phyloP scores from a whole-genome alignment of 768 basidiomycete species.

The Holtermannia corniformis region DNA sequence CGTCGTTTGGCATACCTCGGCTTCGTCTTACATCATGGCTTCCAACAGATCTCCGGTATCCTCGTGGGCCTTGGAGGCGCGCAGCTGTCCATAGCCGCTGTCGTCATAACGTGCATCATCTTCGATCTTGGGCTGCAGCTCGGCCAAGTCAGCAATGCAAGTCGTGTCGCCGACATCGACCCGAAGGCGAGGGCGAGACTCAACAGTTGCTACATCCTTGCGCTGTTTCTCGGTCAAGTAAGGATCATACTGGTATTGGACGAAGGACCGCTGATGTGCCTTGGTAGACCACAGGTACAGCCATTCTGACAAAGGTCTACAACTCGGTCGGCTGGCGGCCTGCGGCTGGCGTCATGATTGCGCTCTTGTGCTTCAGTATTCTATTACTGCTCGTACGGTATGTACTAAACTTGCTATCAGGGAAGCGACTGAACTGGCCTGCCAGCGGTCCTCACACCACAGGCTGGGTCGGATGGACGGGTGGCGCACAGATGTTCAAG shows the following conservation, averaged over 20 bases:
- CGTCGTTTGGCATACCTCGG: neutral
- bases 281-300: conserved; percentile 58
- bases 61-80: conserved; percentile 59
- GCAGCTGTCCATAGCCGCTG: conserved; percentile 59
- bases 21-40: neutral
- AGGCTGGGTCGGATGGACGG: conserved; percentile 45
- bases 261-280: neutral
- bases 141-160: conserved; percentile 59
- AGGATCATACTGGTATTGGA: conserved; percentile 1
- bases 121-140: conserved; percentile 64
- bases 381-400: conserved; percentile 47
- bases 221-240: conserved; percentile 63
- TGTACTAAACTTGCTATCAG: neutral
- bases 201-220: conserved; percentile 66
- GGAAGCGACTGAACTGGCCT: neutral
- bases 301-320: conserved; percentile 64
- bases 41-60: conserved; percentile 18
- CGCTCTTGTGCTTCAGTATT: conserved; percentile 52
- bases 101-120: conserved; percentile 60
- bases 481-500: conserved; percentile 35
- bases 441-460: conserved; percentile 57
- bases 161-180: conserved; percentile 46
- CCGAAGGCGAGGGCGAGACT: conserved; percentile 56
- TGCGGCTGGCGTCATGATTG: conserved; percentile 54
- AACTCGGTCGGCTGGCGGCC: conserved; percentile 61